phyloP scores from a whole-genome alignment of 805 yeast genomes.

The Monosporozyma aerobia region DNA sequence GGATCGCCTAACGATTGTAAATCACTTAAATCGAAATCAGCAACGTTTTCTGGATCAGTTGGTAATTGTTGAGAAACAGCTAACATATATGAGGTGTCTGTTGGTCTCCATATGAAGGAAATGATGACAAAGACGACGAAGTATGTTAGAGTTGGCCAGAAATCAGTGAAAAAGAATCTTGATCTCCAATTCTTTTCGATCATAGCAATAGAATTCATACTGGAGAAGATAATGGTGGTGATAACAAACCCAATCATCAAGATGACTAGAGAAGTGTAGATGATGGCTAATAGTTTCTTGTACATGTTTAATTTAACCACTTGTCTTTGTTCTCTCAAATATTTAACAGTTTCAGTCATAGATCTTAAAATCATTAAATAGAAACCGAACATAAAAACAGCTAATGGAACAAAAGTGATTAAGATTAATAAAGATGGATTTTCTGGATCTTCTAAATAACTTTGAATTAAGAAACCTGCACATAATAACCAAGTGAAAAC shows the following conservation, averaged over 20 bases:
- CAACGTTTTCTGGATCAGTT: slow-evolving; percentile 63
- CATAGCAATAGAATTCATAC: slow-evolving; percentile 65
- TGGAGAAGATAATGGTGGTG: slow-evolving; percentile 59
- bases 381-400: slow-evolving; percentile 58
- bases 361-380: slow-evolving; percentile 69
- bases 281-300: slow-evolving; percentile 62
- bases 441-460: slow-evolving; percentile 43
- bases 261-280: slow-evolving; percentile 61
- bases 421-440: slow-evolving; percentile 43
- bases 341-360: slow-evolving; percentile 62
- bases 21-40: slow-evolving; percentile 56
- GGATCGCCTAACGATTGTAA: slow-evolving; percentile 36
- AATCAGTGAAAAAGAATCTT: slow-evolving; percentile 78
- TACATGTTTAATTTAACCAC: slow-evolving; percentile 84
- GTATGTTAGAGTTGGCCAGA: slow-evolving; percentile 91
- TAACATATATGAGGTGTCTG: slow-evolving; percentile 86
- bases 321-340: slow-evolving; percentile 78
- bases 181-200: slow-evolving; percentile 88
- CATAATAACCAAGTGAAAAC: slow-evolving; percentile 47
- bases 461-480: slow-evolving; percentile 44
- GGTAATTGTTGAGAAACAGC: slow-evolving; percentile 93
- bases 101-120: slow-evolving; percentile 95
- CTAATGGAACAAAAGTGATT: slow-evolving; percentile 60
- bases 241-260: slow-evolving; percentile 63
- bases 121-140: slow-evolving; percentile 74